Base-by-base conservation (phyloP, 441 rosid species). In the Brassica hybrid region DNA sequence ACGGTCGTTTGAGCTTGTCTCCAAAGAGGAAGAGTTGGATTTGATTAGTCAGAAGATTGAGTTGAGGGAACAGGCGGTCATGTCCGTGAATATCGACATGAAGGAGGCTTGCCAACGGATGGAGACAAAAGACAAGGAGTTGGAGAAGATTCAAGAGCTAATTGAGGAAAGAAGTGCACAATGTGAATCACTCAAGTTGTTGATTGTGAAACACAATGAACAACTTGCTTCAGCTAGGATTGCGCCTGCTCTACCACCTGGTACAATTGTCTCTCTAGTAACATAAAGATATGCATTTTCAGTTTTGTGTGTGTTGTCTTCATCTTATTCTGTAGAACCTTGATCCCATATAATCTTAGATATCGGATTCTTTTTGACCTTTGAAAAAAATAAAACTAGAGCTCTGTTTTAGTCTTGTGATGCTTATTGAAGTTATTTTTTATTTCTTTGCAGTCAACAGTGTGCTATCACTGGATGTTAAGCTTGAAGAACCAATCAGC, bases 41-140 rank as follows among this genome's bases (percentile, higher is more conserved):
- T 54, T 3, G 18, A 50, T 77, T 16, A 34, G 3, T 12, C 16
- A 21, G 52, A 69, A 81, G 50, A 77, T 85, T 23, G 38, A 38
- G 45, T 7, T 14, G 74, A 82, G 75, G 80, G 59, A 73, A 52
- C 25, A 61, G 25, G 36, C 63, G 27, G 72, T 79, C 73, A 16
- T n/a, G 8, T 75, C 67, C 4, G 23, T 79, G 17, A 63, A 69
- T 27, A 69, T 16, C 17, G 77, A 56, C 17, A 38, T 85, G 21
- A 65, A 77, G 34, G 84, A 72, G 6, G 65, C 73, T 7, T 27
- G 56, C 16, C 61, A 48, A 72, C 80, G 80, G 25, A 56, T 83
- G 19, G 76, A 77, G 14, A 61, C 34, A n/a, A 81, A 74, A 60
- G 59, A 67, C 67, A 64, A 52, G 63, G 80, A 86, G 67, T 62